Evolutionary conservation across 371 early-diverging fungal genomes (phyloP), one percentile per base, ranked within the genome.

Genomic region (Syncephalastrum racemosum): DNA sequence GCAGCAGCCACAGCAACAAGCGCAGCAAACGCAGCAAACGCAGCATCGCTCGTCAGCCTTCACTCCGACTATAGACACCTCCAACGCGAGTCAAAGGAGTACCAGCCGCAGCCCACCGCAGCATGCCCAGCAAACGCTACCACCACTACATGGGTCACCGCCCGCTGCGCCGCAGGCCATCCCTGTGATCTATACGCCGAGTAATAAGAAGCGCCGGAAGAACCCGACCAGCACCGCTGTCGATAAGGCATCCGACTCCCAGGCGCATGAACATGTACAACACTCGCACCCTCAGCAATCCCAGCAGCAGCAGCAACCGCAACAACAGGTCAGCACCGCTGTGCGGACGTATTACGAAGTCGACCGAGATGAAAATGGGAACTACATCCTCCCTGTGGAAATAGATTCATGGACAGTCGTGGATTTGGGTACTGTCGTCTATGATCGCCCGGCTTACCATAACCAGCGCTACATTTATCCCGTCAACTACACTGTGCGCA

Each of bases 401-500:
- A 77, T 92, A 14, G 96, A 95, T 19, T 86, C 90, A 13, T 81
- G 93, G 55, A 93, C 92, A 0, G 78, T 96, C 5, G 66, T 86
- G 31, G 68, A 64, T 42, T 77, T 93, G 8, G 97, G 97, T 13
- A 77, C 67, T 23, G 86, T 97, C 2, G 84, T 92, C 5, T 83
- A 77, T 52, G 92, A 92, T 51, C 84, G 90, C 18, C 88, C 90
- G 13, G 81, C 86, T 3, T 97, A 89, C 64, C 96, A 97, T 57
- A 92, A 89, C 54, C 90, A 93, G 50, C 84, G 95, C 7, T 96
- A 97, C 60, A 94, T 97, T 50, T 97, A 87, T 71, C 93, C 97
- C 12, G 89, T 91, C 4, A 96, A 96, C 18, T 97, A 91, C 67
- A 84, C 70, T 45, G 80, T 84, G 6, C 68, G 73, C 60, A 76